A percentile compares a stretch with the other conserved stretches of the same genome.
phyloP scores from a whole-genome alignment of 179 eudicot genomes.

The Dionaea muscipula region DNA sequence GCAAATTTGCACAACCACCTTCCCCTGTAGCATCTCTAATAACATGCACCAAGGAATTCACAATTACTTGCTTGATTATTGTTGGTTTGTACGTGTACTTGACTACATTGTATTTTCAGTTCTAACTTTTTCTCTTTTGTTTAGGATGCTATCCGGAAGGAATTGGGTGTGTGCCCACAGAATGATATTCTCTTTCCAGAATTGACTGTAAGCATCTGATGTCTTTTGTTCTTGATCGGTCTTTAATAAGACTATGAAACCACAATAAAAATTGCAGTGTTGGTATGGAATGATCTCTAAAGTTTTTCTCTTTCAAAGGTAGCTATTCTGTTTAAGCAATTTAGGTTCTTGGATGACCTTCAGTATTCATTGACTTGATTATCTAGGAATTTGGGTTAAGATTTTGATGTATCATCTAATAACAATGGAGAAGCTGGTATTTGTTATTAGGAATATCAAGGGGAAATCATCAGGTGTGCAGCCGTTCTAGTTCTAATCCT shows the following conservation, averaged over 20 bases:
- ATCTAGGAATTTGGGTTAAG: too few relatives aligned
- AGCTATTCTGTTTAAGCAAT: background rate
- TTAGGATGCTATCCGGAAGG: constrained; percentile 81
- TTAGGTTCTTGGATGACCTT: background rate
- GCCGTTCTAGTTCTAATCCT: too few relatives aligned
- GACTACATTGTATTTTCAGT: too few relatives aligned
- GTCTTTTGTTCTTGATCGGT: background rate
- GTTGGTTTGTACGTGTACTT: background rate
- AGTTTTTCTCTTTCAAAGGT: background rate
- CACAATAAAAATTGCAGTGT: background rate
- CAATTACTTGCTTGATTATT: background rate
- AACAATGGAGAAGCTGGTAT: too few relatives aligned
- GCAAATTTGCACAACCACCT: too few relatives aligned
- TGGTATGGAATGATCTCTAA: background rate
- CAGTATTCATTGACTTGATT: too few relatives aligned
- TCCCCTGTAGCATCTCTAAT: too few relatives aligned
- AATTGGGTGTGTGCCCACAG: constrained; percentile 96
- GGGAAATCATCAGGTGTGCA: too few relatives aligned
- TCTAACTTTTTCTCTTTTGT: constrained; percentile 9
- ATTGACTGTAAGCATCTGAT: constrained; percentile 56
- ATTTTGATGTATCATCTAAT: too few relatives aligned
- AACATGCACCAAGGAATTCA: too few relatives aligned
- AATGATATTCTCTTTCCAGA: constrained; percentile 93
- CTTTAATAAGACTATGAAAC: background rate
- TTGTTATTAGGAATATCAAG: too few relatives aligned